Evolutionary conservation across 2,329 filamentous ascomycete species (phyloP).

Genomic region (Leptodontidium sp.): DNA sequence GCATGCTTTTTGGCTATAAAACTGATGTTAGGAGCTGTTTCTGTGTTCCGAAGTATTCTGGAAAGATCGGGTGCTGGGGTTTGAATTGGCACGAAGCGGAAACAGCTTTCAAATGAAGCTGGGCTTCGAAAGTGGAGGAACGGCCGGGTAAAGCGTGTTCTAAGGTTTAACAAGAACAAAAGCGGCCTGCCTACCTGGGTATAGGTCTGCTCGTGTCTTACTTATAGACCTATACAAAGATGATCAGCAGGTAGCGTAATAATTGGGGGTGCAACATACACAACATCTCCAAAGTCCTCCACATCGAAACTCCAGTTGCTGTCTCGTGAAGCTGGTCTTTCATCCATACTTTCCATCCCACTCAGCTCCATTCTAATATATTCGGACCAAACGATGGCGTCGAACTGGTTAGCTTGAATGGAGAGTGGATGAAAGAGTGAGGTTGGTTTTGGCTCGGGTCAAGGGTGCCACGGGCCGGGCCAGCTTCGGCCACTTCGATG

Average conservation of each 20-base stretch:
- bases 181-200: conserved; percentile 6
- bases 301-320: conserved; percentile 31
- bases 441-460: conserved; percentile 3
- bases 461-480: conserved; percentile 8
- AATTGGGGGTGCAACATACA: conserved; percentile 7
- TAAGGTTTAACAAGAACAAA: neutral
- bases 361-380: neutral
- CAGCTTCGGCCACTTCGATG: neutral
- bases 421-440: conserved; percentile 1
- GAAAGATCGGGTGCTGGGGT: neutral
- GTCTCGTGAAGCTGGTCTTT: conserved; percentile 24
- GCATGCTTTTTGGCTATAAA: conserved; percentile 58
- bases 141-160: neutral
- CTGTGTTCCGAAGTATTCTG: neutral
- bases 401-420: neutral
- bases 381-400: neutral
- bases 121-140: neutral
- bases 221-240: conserved; percentile 14
- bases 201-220: conserved; percentile 17
- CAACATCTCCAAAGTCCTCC: conserved; percentile 33
- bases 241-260: neutral
- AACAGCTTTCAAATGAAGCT: neutral
- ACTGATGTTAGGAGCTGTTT: neutral
- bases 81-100: no score
- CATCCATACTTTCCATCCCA: neutral